These are phyloP conservation scores for Colletotrichum paranaense DNA, from an alignment of 2,329 filamentous ascomycete species.

Conservation along the genomic window DNA sequence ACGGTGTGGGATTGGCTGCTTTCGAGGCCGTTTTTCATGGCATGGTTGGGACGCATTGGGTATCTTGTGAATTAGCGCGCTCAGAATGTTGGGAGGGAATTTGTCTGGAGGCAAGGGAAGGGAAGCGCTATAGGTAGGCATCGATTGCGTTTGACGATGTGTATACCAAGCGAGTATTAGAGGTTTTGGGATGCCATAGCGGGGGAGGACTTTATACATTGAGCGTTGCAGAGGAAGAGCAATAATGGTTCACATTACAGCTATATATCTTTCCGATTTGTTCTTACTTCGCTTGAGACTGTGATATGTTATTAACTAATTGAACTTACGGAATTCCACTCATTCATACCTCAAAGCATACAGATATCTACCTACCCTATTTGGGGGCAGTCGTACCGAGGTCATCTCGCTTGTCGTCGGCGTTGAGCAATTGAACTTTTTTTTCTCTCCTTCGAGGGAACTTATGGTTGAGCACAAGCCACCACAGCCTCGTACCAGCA, in stretches of 20 bases:
- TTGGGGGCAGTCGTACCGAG: neutral
- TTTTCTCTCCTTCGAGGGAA: neutral
- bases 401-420: slow-evolving; percentile 28
- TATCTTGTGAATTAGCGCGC: slow-evolving; percentile 7
- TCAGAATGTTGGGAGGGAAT: slow-evolving; percentile 3
- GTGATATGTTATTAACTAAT: too few species aligned
- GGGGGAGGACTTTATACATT: neutral
- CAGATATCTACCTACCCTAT: neutral
- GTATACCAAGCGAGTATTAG: slow-evolving; percentile 1
- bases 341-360: neutral
- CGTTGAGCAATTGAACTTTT: neutral
- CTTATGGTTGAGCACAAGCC: slow-evolving; percentile 22
- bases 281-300: neutral
- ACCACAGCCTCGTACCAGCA: slow-evolving; percentile 13
- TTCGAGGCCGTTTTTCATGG: slow-evolving; percentile 15
- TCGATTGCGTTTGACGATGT: neutral
- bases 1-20: slow-evolving; percentile 6
- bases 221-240: neutral
- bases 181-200: neutral
- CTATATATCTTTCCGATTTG: neutral
- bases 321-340: too few species aligned
- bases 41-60: slow-evolving; percentile 25
- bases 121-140: neutral
- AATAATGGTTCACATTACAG: neutral
- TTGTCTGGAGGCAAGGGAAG: slow-evolving; percentile 4